A percentile compares a stretch with the other conserved stretches of the same genome.
Evolutionary conservation across 2,329 filamentous ascomycete species (phyloP).

Genomic region (Pseudocercospora macadamiae): DNA sequence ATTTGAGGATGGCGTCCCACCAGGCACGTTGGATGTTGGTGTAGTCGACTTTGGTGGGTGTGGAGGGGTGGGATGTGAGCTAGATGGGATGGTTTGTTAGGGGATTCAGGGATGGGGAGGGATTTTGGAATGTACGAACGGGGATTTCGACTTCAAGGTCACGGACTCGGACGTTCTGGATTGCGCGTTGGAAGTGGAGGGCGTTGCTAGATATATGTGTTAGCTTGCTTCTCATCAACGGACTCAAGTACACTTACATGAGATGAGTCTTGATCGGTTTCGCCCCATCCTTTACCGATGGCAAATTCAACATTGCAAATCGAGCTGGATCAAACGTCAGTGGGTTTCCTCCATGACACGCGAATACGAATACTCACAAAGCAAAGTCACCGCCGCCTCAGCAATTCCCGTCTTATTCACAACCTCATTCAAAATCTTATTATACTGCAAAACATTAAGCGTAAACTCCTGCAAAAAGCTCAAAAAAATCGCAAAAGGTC

Average conservation of each 20-base stretch:
- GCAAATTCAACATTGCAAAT: constrained; percentile 46
- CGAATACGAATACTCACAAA: too few relatives aligned
- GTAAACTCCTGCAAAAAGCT: constrained; percentile 40
- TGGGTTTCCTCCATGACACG: too few relatives aligned
- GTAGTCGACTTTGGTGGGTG: constrained; percentile 46
- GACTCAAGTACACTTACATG: neutral
- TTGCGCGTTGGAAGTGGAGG: constrained; percentile 18
- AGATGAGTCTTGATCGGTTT: constrained; percentile 17
- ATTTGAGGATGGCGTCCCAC: constrained; percentile 55
- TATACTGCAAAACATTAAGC: constrained; percentile 36
- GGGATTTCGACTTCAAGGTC: constrained; percentile 33
- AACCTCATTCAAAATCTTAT: constrained; percentile 28
- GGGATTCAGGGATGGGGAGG: neutral
- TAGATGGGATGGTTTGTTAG: neutral
- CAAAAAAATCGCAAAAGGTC: constrained; percentile 33
- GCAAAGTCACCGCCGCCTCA: constrained; percentile 31
- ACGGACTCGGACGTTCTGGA: constrained; percentile 18
- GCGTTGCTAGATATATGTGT: neutral
- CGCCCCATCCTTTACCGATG: constrained; percentile 10
- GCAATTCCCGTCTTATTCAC: constrained; percentile 38
- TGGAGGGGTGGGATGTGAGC: constrained; percentile 39
- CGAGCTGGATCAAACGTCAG: too few relatives aligned
- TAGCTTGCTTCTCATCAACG: neutral
- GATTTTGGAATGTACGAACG: neutral
- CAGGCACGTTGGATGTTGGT: constrained; percentile 50